Conservation (phyloP, 371 early-diverging fungal species). For the Mortierella sp. region DNA sequence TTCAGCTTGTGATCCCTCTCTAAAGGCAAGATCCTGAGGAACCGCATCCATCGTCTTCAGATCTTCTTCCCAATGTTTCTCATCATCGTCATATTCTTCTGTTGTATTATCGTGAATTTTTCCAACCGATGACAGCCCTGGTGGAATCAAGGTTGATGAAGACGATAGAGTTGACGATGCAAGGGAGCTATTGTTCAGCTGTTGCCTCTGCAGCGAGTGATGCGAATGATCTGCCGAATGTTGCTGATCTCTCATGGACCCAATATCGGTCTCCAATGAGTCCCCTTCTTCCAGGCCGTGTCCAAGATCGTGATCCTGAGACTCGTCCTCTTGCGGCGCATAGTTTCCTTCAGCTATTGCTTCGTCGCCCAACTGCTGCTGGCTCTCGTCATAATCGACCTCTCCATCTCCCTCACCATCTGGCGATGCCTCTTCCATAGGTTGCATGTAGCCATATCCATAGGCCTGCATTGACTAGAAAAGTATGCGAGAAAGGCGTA, state of each 20-base stretch:
- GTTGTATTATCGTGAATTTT: not conserved
- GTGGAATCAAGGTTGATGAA: conserved; percentile 13
- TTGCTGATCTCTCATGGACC: not conserved
- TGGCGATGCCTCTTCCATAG: too few species aligned
- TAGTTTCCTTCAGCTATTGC: conserved; percentile 11
- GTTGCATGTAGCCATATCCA: conserved; percentile 26
- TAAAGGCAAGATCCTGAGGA: not conserved
- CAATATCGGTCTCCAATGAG: not conserved
- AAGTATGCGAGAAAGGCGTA: not conserved
- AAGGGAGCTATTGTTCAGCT: not conserved
- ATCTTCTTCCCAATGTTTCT: not conserved
- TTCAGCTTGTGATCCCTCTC: not conserved
- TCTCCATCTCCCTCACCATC: too few species aligned
- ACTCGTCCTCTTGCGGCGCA: not conserved
- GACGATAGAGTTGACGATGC: conserved; percentile 13
- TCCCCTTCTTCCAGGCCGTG: not conserved
- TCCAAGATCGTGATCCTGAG: not conserved
- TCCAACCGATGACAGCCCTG: not conserved
- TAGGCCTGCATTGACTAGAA: conserved; percentile 13
- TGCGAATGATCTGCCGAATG: not conserved
- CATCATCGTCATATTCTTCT: not conserved
- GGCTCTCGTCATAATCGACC: too few species aligned
- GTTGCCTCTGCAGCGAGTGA: conserved; percentile 1
- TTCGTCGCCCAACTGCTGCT: too few species aligned
- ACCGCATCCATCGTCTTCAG: not conserved